A percentile compares a stretch with the other conserved stretches of the same genome.
Evolutionary conservation across 306 rosid genomes (phyloP).

Genomic region (Abrus precatorius): DNA sequence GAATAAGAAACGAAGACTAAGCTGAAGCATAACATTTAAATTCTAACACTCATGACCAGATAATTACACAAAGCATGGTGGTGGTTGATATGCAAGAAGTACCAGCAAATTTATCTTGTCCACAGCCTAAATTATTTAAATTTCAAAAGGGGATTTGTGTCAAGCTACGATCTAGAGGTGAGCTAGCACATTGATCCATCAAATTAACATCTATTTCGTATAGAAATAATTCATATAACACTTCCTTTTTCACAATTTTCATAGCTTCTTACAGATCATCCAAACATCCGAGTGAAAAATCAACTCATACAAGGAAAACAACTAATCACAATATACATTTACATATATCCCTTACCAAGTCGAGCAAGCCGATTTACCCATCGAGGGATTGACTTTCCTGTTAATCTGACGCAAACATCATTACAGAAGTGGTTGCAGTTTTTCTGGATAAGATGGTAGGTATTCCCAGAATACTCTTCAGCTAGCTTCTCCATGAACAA

Average conservation of each 20-base stretch:
- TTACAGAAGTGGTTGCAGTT: conserved; percentile 94
- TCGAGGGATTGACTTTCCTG: conserved; percentile 75
- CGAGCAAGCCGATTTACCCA: conserved; percentile 98
- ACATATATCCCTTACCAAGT: conserved; percentile 67
- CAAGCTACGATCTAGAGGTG: conserved; percentile 13
- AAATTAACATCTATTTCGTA: neutral
- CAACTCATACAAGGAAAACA: conserved; percentile 1
- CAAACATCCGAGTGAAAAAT: conserved; percentile 21
- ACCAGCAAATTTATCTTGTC: neutral
- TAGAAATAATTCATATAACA: neutral
- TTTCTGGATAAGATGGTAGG: conserved; percentile 86
- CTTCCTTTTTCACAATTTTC: neutral
- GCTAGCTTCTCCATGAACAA: conserved; percentile 83
- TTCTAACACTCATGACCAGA: neutral
- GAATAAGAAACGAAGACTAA: neutral
- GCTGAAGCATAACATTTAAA: neutral
- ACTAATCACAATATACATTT: neutral
- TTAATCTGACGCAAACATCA: conserved; percentile 70
- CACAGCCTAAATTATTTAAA: neutral
- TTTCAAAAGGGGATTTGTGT: neutral
- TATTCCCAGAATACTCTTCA: conserved; percentile 73
- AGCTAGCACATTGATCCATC: conserved; percentile 18
- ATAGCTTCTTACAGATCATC: neutral
- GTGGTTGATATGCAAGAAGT: neutral
- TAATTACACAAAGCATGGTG: neutral